These are phyloP conservation scores for Kockovaella imperatae DNA, from an alignment of 768 basidiomycete species.

Conservation along the genomic window DNA sequence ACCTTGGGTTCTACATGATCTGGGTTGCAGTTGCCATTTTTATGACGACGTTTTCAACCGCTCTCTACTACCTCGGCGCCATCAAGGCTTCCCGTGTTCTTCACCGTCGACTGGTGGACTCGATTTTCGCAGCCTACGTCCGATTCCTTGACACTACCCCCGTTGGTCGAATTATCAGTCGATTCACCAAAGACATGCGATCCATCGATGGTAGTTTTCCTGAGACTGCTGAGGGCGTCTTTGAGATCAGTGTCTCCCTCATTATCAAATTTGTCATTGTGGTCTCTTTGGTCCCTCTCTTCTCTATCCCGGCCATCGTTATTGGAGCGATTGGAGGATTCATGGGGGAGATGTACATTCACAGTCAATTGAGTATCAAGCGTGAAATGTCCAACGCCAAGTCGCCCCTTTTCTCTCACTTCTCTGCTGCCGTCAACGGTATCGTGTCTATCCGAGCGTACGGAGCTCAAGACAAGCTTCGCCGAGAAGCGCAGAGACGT, in stretches of 20 bases:
- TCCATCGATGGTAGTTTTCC: constrained; percentile 30
- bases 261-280: constrained; percentile 36
- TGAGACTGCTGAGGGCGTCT: constrained; percentile 27
- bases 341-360: constrained; percentile 53
- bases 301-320: constrained; percentile 27
- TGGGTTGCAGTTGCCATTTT: constrained; percentile 28
- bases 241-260: constrained; percentile 29
- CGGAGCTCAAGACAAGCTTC: constrained; percentile 53
- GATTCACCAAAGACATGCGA: constrained; percentile 45
- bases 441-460: constrained; percentile 58
- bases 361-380: constrained; percentile 55
- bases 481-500: constrained; percentile 49
- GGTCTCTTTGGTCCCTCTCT: constrained; percentile 35
- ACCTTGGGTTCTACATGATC: constrained; percentile 39
- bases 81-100: constrained; percentile 36
- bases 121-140: constrained; percentile 35
- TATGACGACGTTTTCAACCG: constrained; percentile 9
- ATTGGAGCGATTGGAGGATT: constrained; percentile 48
- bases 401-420: constrained; percentile 51
- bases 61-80: constrained; percentile 35
- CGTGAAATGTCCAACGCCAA: constrained; percentile 54
- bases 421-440: constrained; percentile 57
- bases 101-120: constrained; percentile 31
- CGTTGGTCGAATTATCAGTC: constrained; percentile 35
- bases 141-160: constrained; percentile 37